These are phyloP conservation scores for Coemansia aciculifera DNA, from an alignment of 192 early-diverging fungal species.

Conservation along the genomic window DNA sequence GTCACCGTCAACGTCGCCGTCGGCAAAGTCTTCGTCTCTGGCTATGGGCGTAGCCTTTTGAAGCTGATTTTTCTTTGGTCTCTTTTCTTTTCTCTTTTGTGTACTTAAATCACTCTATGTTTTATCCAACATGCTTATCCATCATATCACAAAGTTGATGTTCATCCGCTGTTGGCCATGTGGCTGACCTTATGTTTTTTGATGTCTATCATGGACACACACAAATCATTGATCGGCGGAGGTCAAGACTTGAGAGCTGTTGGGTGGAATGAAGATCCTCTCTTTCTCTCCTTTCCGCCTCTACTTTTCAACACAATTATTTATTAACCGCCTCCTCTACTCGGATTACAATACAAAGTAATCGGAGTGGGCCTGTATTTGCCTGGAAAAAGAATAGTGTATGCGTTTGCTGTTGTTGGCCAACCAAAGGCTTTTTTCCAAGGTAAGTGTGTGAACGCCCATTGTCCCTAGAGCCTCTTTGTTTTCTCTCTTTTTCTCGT, in stretches of 20 bases:
- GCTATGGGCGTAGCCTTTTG: slow-evolving; percentile 33
- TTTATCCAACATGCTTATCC: background rate
- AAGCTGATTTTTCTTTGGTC: background rate
- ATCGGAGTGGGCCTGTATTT: background rate
- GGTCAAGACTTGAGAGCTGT: background rate
- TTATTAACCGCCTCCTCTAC: background rate
- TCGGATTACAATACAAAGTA: background rate
- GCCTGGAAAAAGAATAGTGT: background rate
- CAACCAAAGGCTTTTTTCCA: slow-evolving; percentile 4
- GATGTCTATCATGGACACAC: background rate
- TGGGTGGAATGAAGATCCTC: background rate
- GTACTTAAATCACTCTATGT: background rate
- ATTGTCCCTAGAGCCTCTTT: slow-evolving; percentile 1
- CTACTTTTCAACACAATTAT: background rate
- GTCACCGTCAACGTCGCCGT: slow-evolving; percentile 14
- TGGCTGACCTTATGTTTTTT: background rate
- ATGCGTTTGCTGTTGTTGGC: slow-evolving; percentile 3
- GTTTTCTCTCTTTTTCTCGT: background rate
- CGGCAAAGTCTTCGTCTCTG: slow-evolving; percentile 12
- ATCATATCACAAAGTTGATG: background rate
- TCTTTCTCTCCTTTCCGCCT: background rate
- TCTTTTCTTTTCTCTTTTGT: slow-evolving; percentile 1
- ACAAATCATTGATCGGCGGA: background rate
- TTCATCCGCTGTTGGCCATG: background rate
- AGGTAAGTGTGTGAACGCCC: slow-evolving; percentile 1